phyloP scores from a whole-genome alignment of 148 eudicot genomes.

The Vaccinium macrocarpon region DNA sequence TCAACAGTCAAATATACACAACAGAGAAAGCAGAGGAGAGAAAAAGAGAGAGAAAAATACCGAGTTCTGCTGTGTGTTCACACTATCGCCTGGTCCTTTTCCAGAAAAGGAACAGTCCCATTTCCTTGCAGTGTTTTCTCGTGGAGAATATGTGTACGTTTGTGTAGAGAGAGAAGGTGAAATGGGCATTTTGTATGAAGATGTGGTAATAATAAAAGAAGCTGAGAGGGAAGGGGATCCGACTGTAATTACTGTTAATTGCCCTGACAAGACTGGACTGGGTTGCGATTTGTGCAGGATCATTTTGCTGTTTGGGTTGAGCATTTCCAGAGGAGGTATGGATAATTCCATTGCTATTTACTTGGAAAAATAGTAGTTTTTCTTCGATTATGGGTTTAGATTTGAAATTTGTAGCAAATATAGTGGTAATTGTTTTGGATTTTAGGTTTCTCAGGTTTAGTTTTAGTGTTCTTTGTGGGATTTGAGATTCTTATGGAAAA shows the following conservation, averaged over 20 bases:
- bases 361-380: too few relatives aligned
- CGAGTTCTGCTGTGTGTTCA: constrained; percentile 1
- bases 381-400: not conserved
- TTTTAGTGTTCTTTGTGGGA: constrained; percentile 1
- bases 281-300: constrained; percentile 32
- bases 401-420: not conserved
- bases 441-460: not conserved
- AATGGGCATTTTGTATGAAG: constrained; percentile 28
- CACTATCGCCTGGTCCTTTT: not conserved
- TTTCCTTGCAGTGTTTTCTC: not conserved
- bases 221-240: constrained; percentile 25
- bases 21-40: not conserved
- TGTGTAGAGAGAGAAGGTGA: not conserved
- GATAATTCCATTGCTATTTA: not conserved
- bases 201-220: constrained; percentile 25
- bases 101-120: not conserved
- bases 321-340: constrained; percentile 34
- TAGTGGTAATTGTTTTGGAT: not conserved
- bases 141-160: not conserved
- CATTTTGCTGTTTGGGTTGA: constrained; percentile 29
- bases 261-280: constrained; percentile 33
- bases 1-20: not conserved
- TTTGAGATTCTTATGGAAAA: not conserved
- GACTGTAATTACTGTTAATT: constrained; percentile 28
- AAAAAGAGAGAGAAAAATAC: not conserved